Evolutionary conservation across 2,329 filamentous ascomycete species (phyloP), one percentile per base, ranked within the genome.

Genomic region (Apiospora koreana): DNA sequence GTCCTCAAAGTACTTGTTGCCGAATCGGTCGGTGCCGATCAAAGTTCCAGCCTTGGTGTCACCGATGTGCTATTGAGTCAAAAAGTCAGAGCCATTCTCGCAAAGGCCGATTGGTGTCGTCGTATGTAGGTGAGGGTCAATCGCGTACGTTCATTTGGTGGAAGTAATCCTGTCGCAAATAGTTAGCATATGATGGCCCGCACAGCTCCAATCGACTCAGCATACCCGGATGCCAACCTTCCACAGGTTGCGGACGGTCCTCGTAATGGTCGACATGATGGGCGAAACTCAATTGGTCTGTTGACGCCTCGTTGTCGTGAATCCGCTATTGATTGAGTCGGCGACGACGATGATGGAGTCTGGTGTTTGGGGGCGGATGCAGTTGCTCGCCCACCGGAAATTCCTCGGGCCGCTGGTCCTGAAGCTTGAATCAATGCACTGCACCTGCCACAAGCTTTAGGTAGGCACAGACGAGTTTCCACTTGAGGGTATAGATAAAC

Each of bases 1-100:
- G 86, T 99, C 98, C 88, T 99, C 96, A 82, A 90, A 99, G 88
- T 88, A 99, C 86, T 97, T 98, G 90, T 99, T 99, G 82, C 96
- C 97, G 81, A 91, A 97, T 82, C 91, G 90, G 86, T 99, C 96
- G 79, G 85, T 89, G 77, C 92, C 96, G 75, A 99, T 89, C 75
- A 97, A 87, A 58, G 89, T 91, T 79, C 96, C 97, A 79, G 93
- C 91, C 86, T 99, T 99, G 83, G 96, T 99, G 85, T 99, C 96
- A 86, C 87, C 87, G 74, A 89, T 89, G 77, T 89, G 88, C 87
- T 89, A 76, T 81, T 81, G 72, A 46, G 72, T 72, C 62, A 46
- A 72, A 48, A 43, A 43, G 71, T 72, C 73, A 73, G 68, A 69
- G 23, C 42, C 48, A 65, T 42, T 46, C 62, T 18, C 31, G 18